Evolutionary conservation across 257 asterid genomes (phyloP), one percentile per base, ranked within the genome.

Genomic region (Orobanche coerulescens): DNA sequence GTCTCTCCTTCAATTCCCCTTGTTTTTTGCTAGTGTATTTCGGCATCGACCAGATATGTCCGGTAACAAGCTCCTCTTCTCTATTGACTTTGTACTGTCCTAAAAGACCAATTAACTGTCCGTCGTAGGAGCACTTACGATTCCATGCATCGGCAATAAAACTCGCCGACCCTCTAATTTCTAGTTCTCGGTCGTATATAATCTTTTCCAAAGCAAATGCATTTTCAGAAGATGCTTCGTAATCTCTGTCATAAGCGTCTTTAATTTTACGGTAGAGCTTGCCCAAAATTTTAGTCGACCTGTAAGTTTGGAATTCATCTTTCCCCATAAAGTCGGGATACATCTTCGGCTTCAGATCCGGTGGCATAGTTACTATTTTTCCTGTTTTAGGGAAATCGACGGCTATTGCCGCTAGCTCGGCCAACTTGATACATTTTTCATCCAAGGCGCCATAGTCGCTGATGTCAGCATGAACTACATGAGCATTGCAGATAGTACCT

Each of bases 361-460:
- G 1, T 0, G 96, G 99, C 90, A 89, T 76, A 22, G 14, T 61
- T 59, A 81, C 97, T 14, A 83, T 24, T 69, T 77, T 83, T 37
- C 96, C 99, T 4, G 97, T 93, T 79, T 93, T 93, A 1, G 96
- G 97, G 70, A 86, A 93, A 72, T 93, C 99, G 51, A 93, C 95
- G 0, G 95, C 99, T 23, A 78, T 73, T 0, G 97, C 96, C 22
- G 99, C 99, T 19, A 93, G 88, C 81, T 89, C 95, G 22, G 99
- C 97, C 75, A 93, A 61, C 69, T 78, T 83, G 49, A 71, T 71
- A 77, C 99, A 93, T 68, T 86, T 93, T 64, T 89, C 83, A 16
- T 93, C 99, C 81, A 81, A 31, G 13, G 99, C 99, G 13, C 99
- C 99, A 30, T 39, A 13, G 36, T 76, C 87, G 60, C 99, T 83